Base-by-base conservation (phyloP, 371 early-diverging fungal species). In the Mucor racemosus region DNA sequence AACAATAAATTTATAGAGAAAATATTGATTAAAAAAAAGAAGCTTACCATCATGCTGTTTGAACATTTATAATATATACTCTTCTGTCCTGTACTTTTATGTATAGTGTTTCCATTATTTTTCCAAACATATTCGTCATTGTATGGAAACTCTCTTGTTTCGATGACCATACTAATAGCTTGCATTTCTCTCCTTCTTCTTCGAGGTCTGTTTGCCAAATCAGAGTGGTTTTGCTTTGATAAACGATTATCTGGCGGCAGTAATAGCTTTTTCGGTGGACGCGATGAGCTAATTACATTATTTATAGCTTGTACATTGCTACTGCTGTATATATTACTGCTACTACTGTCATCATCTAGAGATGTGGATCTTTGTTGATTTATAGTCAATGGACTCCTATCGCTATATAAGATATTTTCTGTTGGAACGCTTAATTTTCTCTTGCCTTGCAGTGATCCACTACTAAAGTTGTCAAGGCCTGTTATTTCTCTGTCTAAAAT, bases 21-120 rank as follows among this genome's bases (percentile, higher is more conserved):
- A 26, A 26, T 26, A 26, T 26, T 26, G 26, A 3, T 26, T 1
- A 26, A 26, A 26, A 26, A 26, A 26, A 26, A 26, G 3, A 26
- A 26, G 3, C 40, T 48, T 73, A 73, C 77, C 65, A 60, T 61
- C 4, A 56, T 66, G 36, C 75, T 69, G 54, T 77, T 75, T 1
- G 72, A 72, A 21, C 82, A 84, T 64, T 84, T 84, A 59, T 80
- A 84, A 54, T 84, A 84, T 40, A 84, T 76, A 60, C 82, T 80
- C 65, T 80, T 84, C 39, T 76, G 73, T 31, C 82, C 84, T n/a
- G 76, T 76, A 58, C 73, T 81, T 66, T 77, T 80, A 15, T 82
- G 81, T 2, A 73, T 68, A n/a, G 84, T 84, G 58, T 84, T 84
- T 53, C 84, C 82, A 60, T 85, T 85, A 66, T 85, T 85, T 75